phyloP scores from a whole-genome alignment of 2,329 filamentous ascomycete genomes.

The Ophiostoma sp. region DNA sequence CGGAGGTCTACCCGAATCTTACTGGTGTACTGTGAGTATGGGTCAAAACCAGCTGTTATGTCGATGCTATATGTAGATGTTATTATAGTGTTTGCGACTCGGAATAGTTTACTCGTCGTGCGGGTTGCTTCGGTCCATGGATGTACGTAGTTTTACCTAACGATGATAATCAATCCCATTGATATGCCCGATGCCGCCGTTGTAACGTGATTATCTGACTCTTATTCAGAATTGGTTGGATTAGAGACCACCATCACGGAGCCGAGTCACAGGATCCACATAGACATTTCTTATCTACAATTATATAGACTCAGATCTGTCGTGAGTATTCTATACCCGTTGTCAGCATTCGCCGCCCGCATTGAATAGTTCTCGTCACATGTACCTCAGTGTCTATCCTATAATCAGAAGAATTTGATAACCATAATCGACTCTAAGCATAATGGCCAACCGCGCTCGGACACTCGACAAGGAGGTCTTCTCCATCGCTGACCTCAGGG shows the following conservation, averaged over 20 bases:
- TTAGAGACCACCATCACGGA: not conserved
- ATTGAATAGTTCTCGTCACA: not conserved
- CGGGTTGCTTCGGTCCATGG: not conserved
- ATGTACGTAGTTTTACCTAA: not conserved
- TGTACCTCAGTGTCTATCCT: not conserved
- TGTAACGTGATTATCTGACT: slow-evolving; percentile 2
- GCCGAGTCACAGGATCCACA: slow-evolving; percentile 1
- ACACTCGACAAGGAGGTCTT: slow-evolving; percentile 3
- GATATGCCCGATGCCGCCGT: not conserved
- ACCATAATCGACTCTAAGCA: not conserved
- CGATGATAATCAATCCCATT: not conserved
- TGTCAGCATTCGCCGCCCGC: too few species aligned
- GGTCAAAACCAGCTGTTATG: not conserved
- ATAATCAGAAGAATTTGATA: not conserved
- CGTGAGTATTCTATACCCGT: too few species aligned
- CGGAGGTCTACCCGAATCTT: not conserved
- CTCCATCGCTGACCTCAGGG: slow-evolving; percentile 18
- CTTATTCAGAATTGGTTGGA: not conserved
- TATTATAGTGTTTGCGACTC: too few species aligned
- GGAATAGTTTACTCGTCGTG: not conserved
- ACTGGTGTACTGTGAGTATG: not conserved
- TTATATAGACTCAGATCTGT: not conserved
- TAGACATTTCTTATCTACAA: not conserved
- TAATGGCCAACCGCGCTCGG: not conserved
- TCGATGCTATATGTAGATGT: not conserved